These are phyloP conservation scores for Mycena epipterygia DNA, from an alignment of 768 basidiomycete species.

Conservation along the genomic window DNA sequence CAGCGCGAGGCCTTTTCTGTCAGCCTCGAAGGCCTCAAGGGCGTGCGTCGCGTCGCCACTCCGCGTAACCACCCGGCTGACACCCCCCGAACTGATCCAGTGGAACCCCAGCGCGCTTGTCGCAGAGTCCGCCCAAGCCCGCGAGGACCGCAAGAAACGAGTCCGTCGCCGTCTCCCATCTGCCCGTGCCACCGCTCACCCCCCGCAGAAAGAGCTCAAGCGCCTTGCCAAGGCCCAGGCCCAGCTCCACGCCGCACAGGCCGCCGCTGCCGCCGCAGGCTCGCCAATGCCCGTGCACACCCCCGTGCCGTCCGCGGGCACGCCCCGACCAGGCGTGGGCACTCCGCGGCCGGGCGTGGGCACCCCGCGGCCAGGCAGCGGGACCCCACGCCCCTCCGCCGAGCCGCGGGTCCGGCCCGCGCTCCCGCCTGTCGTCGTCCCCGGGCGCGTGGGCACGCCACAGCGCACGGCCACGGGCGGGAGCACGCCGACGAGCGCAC, in stretches of 20 bases:
- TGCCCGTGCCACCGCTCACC: background rate
- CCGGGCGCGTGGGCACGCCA: slow-evolving; percentile 41
- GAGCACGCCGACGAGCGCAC: slow-evolving; percentile 34
- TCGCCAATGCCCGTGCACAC: slow-evolving; percentile 48
- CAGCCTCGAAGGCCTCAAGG: slow-evolving; percentile 79
- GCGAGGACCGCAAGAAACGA: slow-evolving; percentile 84
- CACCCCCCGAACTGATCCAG: too few species aligned
- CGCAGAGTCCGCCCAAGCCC: slow-evolving; percentile 78
- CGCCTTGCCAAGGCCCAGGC: slow-evolving; percentile 72
- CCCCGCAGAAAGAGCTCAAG: slow-evolving; percentile 77
- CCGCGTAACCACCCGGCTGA: too few species aligned
- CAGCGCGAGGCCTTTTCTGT: slow-evolving; percentile 82
- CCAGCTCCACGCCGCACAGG: slow-evolving; percentile 46
- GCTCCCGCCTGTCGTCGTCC: slow-evolving; percentile 32
- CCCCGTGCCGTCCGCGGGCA: slow-evolving; percentile 47
- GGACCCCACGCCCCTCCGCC: slow-evolving; percentile 50
- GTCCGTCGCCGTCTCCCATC: slow-evolving; percentile 57
- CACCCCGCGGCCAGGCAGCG: slow-evolving; percentile 43
- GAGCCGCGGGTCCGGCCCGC: slow-evolving; percentile 40
- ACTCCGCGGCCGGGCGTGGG: slow-evolving; percentile 41
- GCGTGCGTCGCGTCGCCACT: slow-evolving; percentile 61
- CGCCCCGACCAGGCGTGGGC: slow-evolving; percentile 47
- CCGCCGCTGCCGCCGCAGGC: slow-evolving; percentile 43
- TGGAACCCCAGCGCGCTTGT: slow-evolving; percentile 77
- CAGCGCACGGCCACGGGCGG: slow-evolving; percentile 41